Evolutionary conservation across 176 grass and related monocot species (phyloP).

Genomic region (Bolboschoenus planiculmis): DNA sequence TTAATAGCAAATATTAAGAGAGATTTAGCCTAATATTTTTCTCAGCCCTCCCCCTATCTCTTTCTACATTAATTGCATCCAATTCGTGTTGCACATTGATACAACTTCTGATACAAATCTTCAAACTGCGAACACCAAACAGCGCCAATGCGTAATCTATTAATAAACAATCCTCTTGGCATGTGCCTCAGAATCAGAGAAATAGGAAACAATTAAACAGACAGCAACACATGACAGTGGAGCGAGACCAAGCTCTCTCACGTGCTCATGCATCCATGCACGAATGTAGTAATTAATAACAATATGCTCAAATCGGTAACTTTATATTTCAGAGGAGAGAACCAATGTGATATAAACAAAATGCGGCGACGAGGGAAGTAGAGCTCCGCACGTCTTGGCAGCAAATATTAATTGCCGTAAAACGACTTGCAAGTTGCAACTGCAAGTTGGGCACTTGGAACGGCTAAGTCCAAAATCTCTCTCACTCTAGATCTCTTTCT

Average conservation of each 20-base stretch:
- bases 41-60: background rate
- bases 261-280: constrained; percentile 23
- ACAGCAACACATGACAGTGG: no score
- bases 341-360: constrained; percentile 5
- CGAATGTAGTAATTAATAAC: background rate
- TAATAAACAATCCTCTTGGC: no score
- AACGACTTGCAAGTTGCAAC: background rate
- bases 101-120: background rate
- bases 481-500: background rate
- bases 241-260: background rate
- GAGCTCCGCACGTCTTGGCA: background rate
- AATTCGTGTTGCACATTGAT: background rate
- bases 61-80: background rate
- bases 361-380: background rate
- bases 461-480: background rate
- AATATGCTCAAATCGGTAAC: no score
- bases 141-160: background rate
- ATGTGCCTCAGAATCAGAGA: background rate
- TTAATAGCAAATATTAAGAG: no score
- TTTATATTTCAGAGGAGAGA: no score
- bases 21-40: no score
- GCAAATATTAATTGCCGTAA: background rate
- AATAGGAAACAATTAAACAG: background rate
- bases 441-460: background rate
- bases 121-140: background rate